Conservation (phyloP, 1,284 basidiomycete species). For the Papiliotrema fonsecae region DNA sequence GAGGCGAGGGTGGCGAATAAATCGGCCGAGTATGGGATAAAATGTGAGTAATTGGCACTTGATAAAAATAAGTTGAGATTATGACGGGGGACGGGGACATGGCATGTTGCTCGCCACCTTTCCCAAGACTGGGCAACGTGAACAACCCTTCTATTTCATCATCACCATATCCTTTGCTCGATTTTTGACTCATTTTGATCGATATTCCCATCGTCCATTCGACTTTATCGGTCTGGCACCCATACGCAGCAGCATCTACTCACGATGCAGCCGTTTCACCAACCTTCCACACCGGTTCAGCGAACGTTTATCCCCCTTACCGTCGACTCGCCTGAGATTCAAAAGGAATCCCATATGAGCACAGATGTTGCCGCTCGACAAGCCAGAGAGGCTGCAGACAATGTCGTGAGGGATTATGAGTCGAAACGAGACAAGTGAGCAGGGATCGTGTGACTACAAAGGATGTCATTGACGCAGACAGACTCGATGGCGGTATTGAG, state of each 20-base stretch:
- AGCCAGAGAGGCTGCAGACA: conserved; percentile 34
- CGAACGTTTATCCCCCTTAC: conserved; percentile 11
- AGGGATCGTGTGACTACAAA: not conserved
- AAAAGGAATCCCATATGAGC: conserved; percentile 44
- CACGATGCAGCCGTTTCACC: conserved; percentile 41
- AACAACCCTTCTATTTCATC: not conserved
- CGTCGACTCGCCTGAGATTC: conserved; percentile 31
- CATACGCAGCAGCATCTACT: too few relatives aligned
- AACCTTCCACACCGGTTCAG: conserved; percentile 9
- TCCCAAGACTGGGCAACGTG: not conserved
- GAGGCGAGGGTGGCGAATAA: not conserved
- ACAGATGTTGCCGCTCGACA: conserved; percentile 24
- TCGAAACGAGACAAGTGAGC: conserved; percentile 44
- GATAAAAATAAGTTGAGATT: too few relatives aligned
- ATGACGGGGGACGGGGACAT: too few relatives aligned
- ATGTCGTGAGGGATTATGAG: conserved; percentile 45
- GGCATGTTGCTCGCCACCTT: not conserved
- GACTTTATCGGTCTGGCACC: too few relatives aligned
- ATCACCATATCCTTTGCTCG: not conserved
- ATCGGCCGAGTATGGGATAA: too few relatives aligned
- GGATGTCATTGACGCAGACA: conserved; percentile 36
- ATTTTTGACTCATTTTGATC: not conserved
- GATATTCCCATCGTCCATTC: too few relatives aligned
- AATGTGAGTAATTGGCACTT: too few relatives aligned
- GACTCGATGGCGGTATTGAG: conserved; percentile 70